Conservation (phyloP, 805 yeast species). For the Clavispora fructus region DNA sequence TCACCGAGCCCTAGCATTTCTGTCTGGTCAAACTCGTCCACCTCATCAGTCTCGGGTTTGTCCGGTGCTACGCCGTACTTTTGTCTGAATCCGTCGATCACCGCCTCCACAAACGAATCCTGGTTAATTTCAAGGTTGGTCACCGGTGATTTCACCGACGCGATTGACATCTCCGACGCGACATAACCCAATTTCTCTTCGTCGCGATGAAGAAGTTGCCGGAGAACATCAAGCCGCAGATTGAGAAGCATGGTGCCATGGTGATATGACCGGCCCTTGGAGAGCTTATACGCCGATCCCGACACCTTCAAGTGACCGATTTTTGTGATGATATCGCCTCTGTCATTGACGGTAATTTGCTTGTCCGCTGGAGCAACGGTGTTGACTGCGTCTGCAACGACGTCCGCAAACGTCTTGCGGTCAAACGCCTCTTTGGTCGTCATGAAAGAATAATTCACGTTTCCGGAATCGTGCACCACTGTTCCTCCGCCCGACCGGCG, state of each 20-base stretch:
- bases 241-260: slow-evolving; percentile 92
- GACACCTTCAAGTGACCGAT: slow-evolving; percentile 55
- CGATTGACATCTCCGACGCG: slow-evolving; percentile 49
- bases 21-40: slow-evolving; percentile 22
- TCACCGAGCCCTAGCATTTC: slow-evolving; percentile 30
- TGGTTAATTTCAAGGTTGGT: slow-evolving; percentile 50
- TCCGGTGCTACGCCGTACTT: slow-evolving; percentile 18
- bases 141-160: slow-evolving; percentile 79
- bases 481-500: slow-evolving; percentile 94
- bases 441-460: slow-evolving; percentile 80
- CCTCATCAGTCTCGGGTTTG: neutral
- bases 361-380: slow-evolving; percentile 5
- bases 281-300: slow-evolving; percentile 89
- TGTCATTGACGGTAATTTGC: slow-evolving; percentile 49
- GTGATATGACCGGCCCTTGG: slow-evolving; percentile 78
- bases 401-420: slow-evolving; percentile 48
- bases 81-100: slow-evolving; percentile 35
- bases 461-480: slow-evolving; percentile 90
- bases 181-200: slow-evolving; percentile 35
- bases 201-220: slow-evolving; percentile 52
- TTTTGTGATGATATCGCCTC: slow-evolving; percentile 73
- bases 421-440: slow-evolving; percentile 62
- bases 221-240: slow-evolving; percentile 56
- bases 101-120: slow-evolving; percentile 43
- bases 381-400: slow-evolving; percentile 35